Base-by-base conservation (phyloP, 306 rosid genomes). In the Malus fusca region DNA sequence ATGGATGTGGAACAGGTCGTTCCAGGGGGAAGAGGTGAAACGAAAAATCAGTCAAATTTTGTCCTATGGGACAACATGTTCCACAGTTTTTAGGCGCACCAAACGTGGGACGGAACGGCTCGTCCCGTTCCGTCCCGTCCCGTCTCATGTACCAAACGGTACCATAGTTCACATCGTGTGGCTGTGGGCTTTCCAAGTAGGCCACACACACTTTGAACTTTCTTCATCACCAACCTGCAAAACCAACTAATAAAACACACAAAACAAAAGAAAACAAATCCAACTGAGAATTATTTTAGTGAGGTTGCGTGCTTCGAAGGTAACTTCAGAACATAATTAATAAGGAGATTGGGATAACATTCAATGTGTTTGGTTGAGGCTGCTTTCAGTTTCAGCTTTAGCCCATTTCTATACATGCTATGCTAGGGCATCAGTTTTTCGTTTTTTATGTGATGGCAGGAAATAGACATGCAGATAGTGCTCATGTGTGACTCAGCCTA, bases 251-350 rank as follows among this genome's bases (percentile, higher is more conserved):
- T 25, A 60, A 59, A 60, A 48, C 19, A 60, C 33, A 60, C 65
- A 48, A 48, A 14, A 48, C 19, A 48, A 48, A 26, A 12, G 33
- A 4, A 11, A 60, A 37, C 42, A 37, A 37, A 7, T 19, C 7
- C 62, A 58, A 22, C 15, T 0, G 13, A 22, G 15, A 51, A 48
- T 14, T 48, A 48, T 48, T 48, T 48, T 48, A 23, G 7, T 15
- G 63, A n/a, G 30, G 58, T 73, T 58, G 78, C 70, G 65, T 22
- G 31, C 75, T 7, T 43, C 69, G 5, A 63, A 73, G 69, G 70
- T 19, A 73, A 66, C 64, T 67, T 25, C 26, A 55, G 22, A 58
- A 31, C 17, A 28, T 12, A 35, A 52, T 21, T 51, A 8, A 64
- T 59, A 22, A 4, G 59, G 78, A 61, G 21, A 17, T 21, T 60